Base-by-base conservation (phyloP, 345 rosid species). In the Nephelium lappaceum region DNA sequence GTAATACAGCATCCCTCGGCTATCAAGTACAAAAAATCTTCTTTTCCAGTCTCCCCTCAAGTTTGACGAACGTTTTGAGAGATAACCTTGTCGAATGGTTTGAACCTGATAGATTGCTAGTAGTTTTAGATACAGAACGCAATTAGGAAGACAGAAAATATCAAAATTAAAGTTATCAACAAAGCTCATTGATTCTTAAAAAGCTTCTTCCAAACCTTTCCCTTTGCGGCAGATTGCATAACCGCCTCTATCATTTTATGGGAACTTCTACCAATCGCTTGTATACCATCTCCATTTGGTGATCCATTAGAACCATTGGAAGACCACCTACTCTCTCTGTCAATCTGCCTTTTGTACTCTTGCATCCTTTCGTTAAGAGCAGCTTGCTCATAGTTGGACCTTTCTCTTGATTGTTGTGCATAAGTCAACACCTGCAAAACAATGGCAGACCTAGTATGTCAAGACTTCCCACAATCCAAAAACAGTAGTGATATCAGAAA, bases 1-100 rank as follows among this genome's bases (percentile, higher is more conserved):
- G 85, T 97, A 97, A 77, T 97, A 97, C 80, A 97, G 88, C 97
- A 97, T 89, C 78, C 99, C 99, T 23, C 99, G 93, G 85, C 98
- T 97, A 85, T 97, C 99, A 81, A 97, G 96, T 78, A 97, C 99
- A 89, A 97, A 97, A 88, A 97, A 97, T 73, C 98, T 90, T 81
- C 99, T 87, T 88, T 97, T 97, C 99, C 99, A 97, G 88, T 97
- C 98, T 83, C 97, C 99, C 88, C 98, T 93, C 85, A 97, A 85
- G 80, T 86, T 97, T 71, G 98, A 93, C 67, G 98, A 97, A 24
- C 98, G 93, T 83, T 97, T 97, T 81, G 98, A 97, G 75, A 97
- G 93, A 88, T 97, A 97, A 31, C 99, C 98, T 84, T 94, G 99
- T 65, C 99, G 91, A 69, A 97, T 97, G 21, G 98, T 97, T 88